A percentile compares a stretch with the other conserved stretches of the same genome.
phyloP scores from a whole-genome alignment of 495 filamentous ascomycete genomes.

The Hypoxylon perforatum region DNA sequence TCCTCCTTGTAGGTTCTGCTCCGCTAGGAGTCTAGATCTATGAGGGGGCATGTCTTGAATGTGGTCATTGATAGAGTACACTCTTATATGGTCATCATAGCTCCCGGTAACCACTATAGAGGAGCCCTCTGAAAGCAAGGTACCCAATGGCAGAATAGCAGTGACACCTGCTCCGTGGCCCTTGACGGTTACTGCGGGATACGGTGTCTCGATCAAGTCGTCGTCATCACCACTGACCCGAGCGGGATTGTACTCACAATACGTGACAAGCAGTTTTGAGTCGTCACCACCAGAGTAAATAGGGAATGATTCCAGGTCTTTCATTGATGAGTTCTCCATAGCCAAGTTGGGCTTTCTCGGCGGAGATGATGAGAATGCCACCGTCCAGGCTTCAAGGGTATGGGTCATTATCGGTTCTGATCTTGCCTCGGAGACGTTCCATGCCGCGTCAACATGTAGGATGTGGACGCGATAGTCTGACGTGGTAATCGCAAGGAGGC shows the following conservation, averaged over 20 bases:
- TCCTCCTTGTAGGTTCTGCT: conserved; percentile 80
- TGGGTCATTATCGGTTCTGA: conserved; percentile 52
- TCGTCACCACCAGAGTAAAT: conserved; percentile 80
- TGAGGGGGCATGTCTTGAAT: conserved; percentile 17
- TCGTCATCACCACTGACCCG: conserved; percentile 14
- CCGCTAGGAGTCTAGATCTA: conserved; percentile 66
- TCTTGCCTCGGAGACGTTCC: conserved; percentile 38
- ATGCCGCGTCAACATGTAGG: conserved; percentile 48
- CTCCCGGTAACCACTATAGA: conserved; percentile 83
- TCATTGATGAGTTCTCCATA: background rate
- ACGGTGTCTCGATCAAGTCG: conserved; percentile 48
- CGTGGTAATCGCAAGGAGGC: conserved; percentile 72
- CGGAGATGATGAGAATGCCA: conserved; percentile 59
- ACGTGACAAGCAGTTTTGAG: conserved; percentile 53
- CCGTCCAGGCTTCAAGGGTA: conserved; percentile 74
- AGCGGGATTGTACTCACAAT: conserved; percentile 31
- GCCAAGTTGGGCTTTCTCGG: conserved; percentile 5
- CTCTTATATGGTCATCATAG: conserved; percentile 87
- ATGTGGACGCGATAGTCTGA: conserved; percentile 71
- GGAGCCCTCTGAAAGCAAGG: conserved; percentile 45
- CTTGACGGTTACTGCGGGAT: conserved; percentile 52
- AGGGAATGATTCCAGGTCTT: conserved; percentile 19
- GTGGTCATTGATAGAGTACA: conserved; percentile 57
- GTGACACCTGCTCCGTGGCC: conserved; percentile 88
- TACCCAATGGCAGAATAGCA: conserved; percentile 76